These are phyloP conservation scores for Aureobasidium subglaciale DNA, from an alignment of 2,329 filamentous ascomycete species.

Conservation along the genomic window DNA sequence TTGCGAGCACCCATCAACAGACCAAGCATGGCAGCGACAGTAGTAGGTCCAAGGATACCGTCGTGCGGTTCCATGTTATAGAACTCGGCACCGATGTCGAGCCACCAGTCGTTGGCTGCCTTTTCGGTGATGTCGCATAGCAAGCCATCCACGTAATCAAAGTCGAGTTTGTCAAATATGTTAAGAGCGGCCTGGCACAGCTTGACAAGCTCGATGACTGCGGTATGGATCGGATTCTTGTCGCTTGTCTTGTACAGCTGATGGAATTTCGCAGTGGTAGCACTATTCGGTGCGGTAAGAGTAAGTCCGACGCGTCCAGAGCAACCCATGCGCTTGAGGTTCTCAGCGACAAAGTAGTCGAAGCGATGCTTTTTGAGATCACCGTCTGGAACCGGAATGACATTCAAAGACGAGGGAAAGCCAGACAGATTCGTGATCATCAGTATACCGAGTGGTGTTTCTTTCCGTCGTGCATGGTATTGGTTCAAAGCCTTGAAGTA, in stretches of 20 bases:
- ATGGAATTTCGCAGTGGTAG: constrained; percentile 83
- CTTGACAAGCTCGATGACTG: constrained; percentile 83
- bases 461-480: constrained; percentile 75
- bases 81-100: constrained; percentile 81
- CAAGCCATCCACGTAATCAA: constrained; percentile 83
- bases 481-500: constrained; percentile 84
- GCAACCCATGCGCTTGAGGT: constrained; percentile 86
- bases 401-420: constrained; percentile 84
- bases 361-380: constrained; percentile 73
- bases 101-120: constrained; percentile 92
- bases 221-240: constrained; percentile 66
- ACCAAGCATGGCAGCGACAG: constrained; percentile 79
- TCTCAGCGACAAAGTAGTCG: constrained; percentile 87
- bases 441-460: constrained; percentile 73
- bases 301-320: constrained; percentile 83
- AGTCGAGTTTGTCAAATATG: constrained; percentile 79
- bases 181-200: constrained; percentile 84
- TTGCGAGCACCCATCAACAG: constrained; percentile 86
- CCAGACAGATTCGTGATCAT: constrained; percentile 92
- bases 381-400: constrained; percentile 84
- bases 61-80: constrained; percentile 91
- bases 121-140: constrained; percentile 90
- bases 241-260: constrained; percentile 86
- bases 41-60: constrained; percentile 85
- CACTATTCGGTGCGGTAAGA: constrained; percentile 66